These are phyloP conservation scores for Paratinospora sagittata DNA, from an alignment of 164 flowering plant species.

Conservation along the genomic window DNA sequence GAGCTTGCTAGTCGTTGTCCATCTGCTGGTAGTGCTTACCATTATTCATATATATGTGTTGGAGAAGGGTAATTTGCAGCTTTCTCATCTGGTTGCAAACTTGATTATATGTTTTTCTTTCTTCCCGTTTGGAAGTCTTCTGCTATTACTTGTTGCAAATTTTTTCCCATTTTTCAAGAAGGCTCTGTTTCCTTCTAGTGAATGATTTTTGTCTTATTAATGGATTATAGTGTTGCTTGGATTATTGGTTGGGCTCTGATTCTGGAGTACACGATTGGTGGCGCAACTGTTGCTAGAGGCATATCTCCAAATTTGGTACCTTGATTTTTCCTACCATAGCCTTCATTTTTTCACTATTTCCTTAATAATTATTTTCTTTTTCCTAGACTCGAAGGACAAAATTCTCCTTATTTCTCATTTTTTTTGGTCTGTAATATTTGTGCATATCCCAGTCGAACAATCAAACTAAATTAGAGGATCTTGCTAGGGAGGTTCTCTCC, in stretches of 20 bases:
- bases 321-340: no score
- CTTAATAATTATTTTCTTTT: no score
- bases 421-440: no score
- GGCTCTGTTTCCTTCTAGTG: neutral
- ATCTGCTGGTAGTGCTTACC: constrained; percentile 99
- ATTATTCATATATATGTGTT: constrained; percentile 91
- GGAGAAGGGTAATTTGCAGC: constrained; percentile 99
- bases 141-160: neutral
- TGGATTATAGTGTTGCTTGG: constrained; percentile 88
- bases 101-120: no score
- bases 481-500: neutral
- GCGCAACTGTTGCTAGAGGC: constrained; percentile 94
- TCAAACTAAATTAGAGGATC: no score
- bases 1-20: constrained; percentile 97
- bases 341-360: no score
- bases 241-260: constrained; percentile 92
- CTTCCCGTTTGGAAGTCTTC: no score
- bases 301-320: constrained; percentile 92
- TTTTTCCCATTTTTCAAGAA: neutral
- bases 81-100: no score
- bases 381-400: no score
- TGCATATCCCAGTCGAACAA: no score
- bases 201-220: constrained; percentile 7
- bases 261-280: constrained; percentile 91
- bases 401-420: no score